Evolutionary conservation across 768 basidiomycete genomes (phyloP).

Genomic region (Mycena olivaceomarginata): DNA sequence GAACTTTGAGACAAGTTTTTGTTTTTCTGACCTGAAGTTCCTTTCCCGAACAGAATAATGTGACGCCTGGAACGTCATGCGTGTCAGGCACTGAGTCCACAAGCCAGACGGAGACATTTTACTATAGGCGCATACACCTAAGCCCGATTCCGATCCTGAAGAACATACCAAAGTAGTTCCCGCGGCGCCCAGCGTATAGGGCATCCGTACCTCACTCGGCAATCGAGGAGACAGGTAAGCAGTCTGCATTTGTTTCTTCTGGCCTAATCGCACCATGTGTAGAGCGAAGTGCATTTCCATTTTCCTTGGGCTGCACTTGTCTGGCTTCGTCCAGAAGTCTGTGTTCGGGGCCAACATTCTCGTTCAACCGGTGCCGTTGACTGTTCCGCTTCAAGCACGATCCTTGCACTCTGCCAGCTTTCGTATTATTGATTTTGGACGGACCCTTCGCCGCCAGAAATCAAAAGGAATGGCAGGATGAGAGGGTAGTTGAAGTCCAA

Average conservation of each 20-base stretch:
- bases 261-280: neutral
- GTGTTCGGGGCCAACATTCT: conserved; percentile 65
- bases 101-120: neutral
- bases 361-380: conserved; percentile 63
- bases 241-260: neutral
- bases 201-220: conserved; percentile 38
- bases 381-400: conserved; percentile 52
- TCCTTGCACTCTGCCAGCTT: conserved; percentile 57
- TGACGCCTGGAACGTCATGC: too few species aligned
- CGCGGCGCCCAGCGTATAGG: conserved; percentile 16
- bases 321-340: conserved; percentile 63
- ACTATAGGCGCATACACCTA: conserved; percentile 26
- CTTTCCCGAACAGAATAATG: too few species aligned
- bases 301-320: conserved; percentile 62
- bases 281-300: conserved; percentile 55
- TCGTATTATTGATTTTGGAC: conserved; percentile 72
- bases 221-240: conserved; percentile 42
- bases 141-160: neutral
- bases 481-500: conserved; percentile 33
- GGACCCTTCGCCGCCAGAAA: conserved; percentile 43
- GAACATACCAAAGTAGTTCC: neutral
- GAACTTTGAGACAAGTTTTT: too few species aligned
- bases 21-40: too few species aligned
- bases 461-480: conserved; percentile 35
- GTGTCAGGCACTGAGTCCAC: conserved; percentile 34